Evolutionary conservation across 306 rosid genomes (phyloP).

Genomic region (Pyrus bretschneideri): DNA sequence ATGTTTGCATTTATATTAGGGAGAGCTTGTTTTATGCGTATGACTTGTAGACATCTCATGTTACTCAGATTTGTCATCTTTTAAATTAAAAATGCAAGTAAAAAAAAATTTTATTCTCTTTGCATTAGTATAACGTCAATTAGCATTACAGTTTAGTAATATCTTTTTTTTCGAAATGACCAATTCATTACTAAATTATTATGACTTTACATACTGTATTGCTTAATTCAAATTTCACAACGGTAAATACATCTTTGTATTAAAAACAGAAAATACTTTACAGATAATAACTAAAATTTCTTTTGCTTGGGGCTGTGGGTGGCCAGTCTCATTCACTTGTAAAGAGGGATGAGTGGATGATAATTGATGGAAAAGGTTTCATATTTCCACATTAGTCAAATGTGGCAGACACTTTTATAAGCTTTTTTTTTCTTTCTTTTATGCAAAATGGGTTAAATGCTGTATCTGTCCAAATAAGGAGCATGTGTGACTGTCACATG

Average conservation of each 20-base stretch:
- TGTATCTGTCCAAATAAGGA: conserved; percentile 9
- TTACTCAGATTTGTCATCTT: conserved; percentile 64
- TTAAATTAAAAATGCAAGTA: conserved; percentile 46
- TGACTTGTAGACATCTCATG: conserved; percentile 60
- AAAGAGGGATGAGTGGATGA: conserved; percentile 3
- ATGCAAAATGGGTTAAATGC: background rate
- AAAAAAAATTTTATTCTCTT: conserved; percentile 13
- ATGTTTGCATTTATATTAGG: conserved; percentile 45
- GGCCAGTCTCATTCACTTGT: conserved; percentile 15
- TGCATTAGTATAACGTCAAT: background rate
- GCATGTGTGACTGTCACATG: conserved; percentile 29
- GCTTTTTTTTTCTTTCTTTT: background rate
- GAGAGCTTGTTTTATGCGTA: conserved; percentile 33
- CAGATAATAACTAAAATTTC: too few species aligned
- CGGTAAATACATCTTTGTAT: too few species aligned
- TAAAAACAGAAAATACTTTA: too few species aligned
- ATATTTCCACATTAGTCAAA: conserved; percentile 19
- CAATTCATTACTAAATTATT: too few species aligned
- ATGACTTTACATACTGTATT: too few species aligned
- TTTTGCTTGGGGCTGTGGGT: background rate
- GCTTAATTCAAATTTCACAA: too few species aligned
- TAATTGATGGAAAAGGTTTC: conserved; percentile 12
- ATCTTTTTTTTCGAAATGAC: too few species aligned
- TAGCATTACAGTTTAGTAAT: background rate
- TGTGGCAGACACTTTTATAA: conserved; percentile 9